Evolutionary conservation across 2,329 filamentous ascomycete genomes (phyloP).

Genomic region (Coniosporium tulheliwenetii): DNA sequence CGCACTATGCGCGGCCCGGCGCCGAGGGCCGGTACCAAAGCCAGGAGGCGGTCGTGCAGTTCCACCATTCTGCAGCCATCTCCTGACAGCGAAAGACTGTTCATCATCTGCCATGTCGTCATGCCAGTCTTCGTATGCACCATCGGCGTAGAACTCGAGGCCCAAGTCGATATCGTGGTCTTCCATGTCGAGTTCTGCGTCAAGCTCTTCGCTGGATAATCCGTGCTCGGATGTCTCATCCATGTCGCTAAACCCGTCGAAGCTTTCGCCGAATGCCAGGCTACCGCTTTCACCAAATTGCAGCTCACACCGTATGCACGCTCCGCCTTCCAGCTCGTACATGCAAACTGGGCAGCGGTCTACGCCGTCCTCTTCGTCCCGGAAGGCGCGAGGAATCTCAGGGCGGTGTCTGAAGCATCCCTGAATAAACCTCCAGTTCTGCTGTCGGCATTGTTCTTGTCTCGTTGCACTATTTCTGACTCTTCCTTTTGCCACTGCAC

Average conservation of each 20-base stretch:
- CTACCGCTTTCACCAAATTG: slow-evolving; percentile 33
- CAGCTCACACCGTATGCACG: slow-evolving; percentile 37
- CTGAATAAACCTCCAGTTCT: slow-evolving; percentile 45
- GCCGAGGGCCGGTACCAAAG: slow-evolving; percentile 10
- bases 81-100: slow-evolving; percentile 7
- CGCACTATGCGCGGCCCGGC: slow-evolving; percentile 23
- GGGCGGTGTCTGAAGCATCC: slow-evolving; percentile 34
- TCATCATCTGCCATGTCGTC: slow-evolving; percentile 14
- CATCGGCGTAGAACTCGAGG: slow-evolving; percentile 15
- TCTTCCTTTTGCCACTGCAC: slow-evolving; percentile 41
- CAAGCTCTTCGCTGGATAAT: slow-evolving; percentile 18
- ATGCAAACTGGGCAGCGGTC: slow-evolving; percentile 46
- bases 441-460: slow-evolving; percentile 37
- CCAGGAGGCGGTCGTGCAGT: slow-evolving; percentile 14
- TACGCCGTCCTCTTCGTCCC: slow-evolving; percentile 44
- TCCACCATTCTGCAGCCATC: slow-evolving; percentile 13
- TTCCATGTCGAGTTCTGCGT: slow-evolving; percentile 28
- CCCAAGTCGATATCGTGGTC: slow-evolving; percentile 12
- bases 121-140: slow-evolving; percentile 13
- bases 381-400: slow-evolving; percentile 22
- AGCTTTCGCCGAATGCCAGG: slow-evolving; percentile 21
- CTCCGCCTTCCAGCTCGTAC: slow-evolving; percentile 47
- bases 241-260: slow-evolving; percentile 28
- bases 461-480: slow-evolving; percentile 40
- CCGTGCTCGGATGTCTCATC: slow-evolving; percentile 25